These are phyloP conservation scores for Plasmopara muralis DNA, from an alignment of 352 stramenopile species.

Conservation along the genomic window DNA sequence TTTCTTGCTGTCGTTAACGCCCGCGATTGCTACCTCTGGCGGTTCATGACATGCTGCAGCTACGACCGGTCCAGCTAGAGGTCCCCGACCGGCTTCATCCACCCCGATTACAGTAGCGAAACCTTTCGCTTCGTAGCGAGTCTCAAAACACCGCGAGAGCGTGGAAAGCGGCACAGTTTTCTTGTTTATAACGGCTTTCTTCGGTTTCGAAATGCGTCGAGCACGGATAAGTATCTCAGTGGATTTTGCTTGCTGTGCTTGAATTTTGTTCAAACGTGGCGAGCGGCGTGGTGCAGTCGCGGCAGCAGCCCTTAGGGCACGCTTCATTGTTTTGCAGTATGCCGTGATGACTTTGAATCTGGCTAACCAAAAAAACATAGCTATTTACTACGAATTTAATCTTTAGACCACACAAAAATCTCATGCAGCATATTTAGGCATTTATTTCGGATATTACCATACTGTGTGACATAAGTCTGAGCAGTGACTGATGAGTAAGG, in stretches of 20 bases:
- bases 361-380: too few relatives aligned
- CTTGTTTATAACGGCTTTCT: constrained; percentile 1
- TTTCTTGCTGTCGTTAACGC: constrained; percentile 94
- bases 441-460: too few relatives aligned
- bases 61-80: constrained; percentile 89
- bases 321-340: constrained; percentile 26
- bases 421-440: too few relatives aligned
- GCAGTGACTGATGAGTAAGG: too few relatives aligned
- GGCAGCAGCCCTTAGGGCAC: constrained; percentile 17
- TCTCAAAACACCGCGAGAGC: constrained; percentile 51
- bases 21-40: constrained; percentile 70
- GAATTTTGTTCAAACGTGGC: constrained; percentile 14
- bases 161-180: constrained; percentile 17
- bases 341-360: too few relatives aligned
- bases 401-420: too few relatives aligned
- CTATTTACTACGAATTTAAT: too few relatives aligned
- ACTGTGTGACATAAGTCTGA: too few relatives aligned
- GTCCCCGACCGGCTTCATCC: constrained; percentile 95
- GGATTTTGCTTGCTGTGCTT: not conserved
- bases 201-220: constrained; percentile 13
- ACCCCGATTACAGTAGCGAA: constrained; percentile 87
- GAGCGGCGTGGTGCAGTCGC: constrained; percentile 17
- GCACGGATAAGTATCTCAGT: not conserved
- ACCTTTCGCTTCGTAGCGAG: constrained; percentile 38
- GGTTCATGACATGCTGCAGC: constrained; percentile 69